Evolutionary conservation across 805 yeast species (phyloP), one percentile per base, ranked within the genome.

Genomic region (Clavispora asparagi): DNA sequence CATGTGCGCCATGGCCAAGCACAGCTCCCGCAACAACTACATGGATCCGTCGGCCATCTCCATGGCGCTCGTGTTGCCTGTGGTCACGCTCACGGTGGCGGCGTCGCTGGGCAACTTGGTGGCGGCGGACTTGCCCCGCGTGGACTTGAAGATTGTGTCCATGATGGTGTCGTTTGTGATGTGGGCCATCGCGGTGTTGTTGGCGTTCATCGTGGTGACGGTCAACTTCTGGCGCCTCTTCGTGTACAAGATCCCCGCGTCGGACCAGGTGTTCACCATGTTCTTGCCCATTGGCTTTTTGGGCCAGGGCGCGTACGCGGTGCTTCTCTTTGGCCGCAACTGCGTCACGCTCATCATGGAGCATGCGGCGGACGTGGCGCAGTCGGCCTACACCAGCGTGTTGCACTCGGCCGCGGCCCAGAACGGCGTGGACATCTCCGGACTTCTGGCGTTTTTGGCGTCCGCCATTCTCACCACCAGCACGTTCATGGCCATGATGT

Each of bases 231-330:
- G 84, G 74, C 79, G 82, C 45, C 63, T 87, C 23, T 61, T 83
- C 23, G 64, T 80, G 1, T 69, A 75, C 57, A 82, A 82, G 52
- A 63, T 83, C 25, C 91, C 95, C 2, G 66, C 74, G 6, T 74
- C 81, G 46, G 61, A 64, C 9, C 55, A 66, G 40, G 74, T 85
- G 2, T 83, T 84, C 59, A 76, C 90, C n/a, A 66, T 81, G 41
- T 87, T 89, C 59, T 74, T 88, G 43, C 90, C 95, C 1, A 69
- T 89, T 40, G 97, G 97, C 7, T 83, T 91, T 37, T 62, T 86
- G 59, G 96, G 96, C 16, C 97, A 90, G 64, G 95, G 94, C 1
- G 77, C 87, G 1, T 87, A 72, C 62, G 87, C 86, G 2, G 73
- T 86, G 12, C 63, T 83, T 51, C 62, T 78, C 42, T 67, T 81